Evolutionary conservation across 2,329 filamentous ascomycete species (phyloP), one percentile per base, ranked within the genome.

Genomic region (Pleurostoma richardsiae): DNA sequence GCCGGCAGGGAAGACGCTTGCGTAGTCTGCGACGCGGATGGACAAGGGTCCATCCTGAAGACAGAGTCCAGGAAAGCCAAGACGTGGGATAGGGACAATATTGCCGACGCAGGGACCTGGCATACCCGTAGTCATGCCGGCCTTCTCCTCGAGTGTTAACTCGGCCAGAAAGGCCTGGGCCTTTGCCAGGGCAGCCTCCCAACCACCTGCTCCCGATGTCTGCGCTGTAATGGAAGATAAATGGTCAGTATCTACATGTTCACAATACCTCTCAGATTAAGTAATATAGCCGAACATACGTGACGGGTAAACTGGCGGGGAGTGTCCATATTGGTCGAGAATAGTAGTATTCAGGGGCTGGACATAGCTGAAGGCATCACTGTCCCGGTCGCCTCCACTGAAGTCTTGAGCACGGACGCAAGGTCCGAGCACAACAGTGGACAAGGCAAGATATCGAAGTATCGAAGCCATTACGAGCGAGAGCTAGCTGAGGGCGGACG

Each of bases 1-100:
- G 45, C 84, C 85, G n/a, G 83, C 80, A 3, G 84, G 77, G 64
- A 88, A 89, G 4, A 82, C 85, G 43, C 80, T 85, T 51, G 77
- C 78, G 59, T 82, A 86, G 63, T 88, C 85, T 51, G 77, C 68
- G 51, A 77, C 72, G 54, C 85, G 77, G 50, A 89, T 66, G 53
- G 85, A 83, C 19, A 88, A 70, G 27, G 85, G 85, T 29, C 80
- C 81, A 60, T 89, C 85, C 54, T 87, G 82, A 61, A 87, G 64
- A 60, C 86, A 89, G 27, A 88, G 65, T 3, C 79, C 71, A 49
- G 70, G 73, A 61, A 80, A 80, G 30, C 73, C 74, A 4, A 83
- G 65, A 43, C 77, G 67, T 3, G 75, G 73, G 41, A 82, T 73
- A 39, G 77, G 64, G 28, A 77, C 74, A 11, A 61, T 64, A 41